phyloP scores from a whole-genome alignment of 2,329 filamentous ascomycete species.

The Colletotrichum nymphaeae region DNA sequence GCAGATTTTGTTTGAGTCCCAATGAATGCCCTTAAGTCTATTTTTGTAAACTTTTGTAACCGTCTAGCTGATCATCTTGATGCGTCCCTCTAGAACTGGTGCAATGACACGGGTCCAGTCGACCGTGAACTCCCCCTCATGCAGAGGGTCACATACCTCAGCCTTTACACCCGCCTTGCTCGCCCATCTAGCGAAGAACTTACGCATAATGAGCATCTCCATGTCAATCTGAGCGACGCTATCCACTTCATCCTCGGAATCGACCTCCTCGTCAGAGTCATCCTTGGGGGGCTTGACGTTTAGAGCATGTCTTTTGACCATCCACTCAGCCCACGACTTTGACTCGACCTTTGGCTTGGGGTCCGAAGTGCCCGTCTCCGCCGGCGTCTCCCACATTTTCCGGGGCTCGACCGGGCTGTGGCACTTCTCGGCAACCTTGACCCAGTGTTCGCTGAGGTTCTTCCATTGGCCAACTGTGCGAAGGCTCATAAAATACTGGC shows the following conservation, averaged over 20 bases:
- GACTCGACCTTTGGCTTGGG: slow-evolving; percentile 37
- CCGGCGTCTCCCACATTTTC: slow-evolving; percentile 46
- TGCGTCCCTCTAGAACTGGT: slow-evolving; percentile 82
- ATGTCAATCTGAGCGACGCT: slow-evolving; percentile 59
- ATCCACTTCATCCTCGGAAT: slow-evolving; percentile 48
- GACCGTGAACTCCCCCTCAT: slow-evolving; percentile 69
- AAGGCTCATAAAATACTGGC: slow-evolving; percentile 91
- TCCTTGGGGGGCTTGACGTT: slow-evolving; percentile 47
- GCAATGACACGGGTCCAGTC: slow-evolving; percentile 86
- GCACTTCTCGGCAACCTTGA: slow-evolving; percentile 70
- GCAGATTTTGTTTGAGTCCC: background rate
- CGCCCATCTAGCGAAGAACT: slow-evolving; percentile 80
- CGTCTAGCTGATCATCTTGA: slow-evolving; percentile 57
- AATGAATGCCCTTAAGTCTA: background rate
- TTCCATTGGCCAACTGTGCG: slow-evolving; percentile 86
- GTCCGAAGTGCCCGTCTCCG: slow-evolving; percentile 31
- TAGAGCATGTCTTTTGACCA: slow-evolving; percentile 48
- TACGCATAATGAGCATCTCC: slow-evolving; percentile 73
- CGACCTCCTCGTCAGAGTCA: slow-evolving; percentile 54
- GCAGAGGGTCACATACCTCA: slow-evolving; percentile 63
- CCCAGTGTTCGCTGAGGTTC: slow-evolving; percentile 78
- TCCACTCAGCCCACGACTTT: slow-evolving; percentile 51
- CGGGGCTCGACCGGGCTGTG: slow-evolving; percentile 61
- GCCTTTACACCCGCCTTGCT: slow-evolving; percentile 72
- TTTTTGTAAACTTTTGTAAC: background rate